Conservation (phyloP, 2,329 filamentous ascomycete species). For the Botryotinia narcissicola region DNA sequence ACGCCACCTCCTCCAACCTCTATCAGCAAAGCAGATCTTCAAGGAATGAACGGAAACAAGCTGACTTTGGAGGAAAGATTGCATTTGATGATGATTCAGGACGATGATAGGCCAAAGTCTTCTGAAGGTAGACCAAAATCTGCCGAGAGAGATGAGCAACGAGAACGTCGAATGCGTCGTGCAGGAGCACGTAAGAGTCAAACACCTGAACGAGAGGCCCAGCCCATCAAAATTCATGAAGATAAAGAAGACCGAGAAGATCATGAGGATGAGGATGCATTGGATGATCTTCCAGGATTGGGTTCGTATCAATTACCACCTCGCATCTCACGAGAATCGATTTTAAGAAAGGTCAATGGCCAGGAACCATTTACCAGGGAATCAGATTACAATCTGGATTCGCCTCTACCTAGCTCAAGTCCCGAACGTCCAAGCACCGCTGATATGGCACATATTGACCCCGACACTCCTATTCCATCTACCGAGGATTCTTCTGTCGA, state of each 20-base stretch:
- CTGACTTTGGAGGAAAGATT: constrained; percentile 86
- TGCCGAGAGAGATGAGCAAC: constrained; percentile 46
- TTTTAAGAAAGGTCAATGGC: constrained; percentile 81
- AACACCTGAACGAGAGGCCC: constrained; percentile 35
- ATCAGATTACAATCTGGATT: constrained; percentile 63
- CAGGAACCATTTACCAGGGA: constrained; percentile 52
- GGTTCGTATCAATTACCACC: constrained; percentile 65
- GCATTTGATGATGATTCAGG: constrained; percentile 83
- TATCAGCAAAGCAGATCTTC: constrained; percentile 72
- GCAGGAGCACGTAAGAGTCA: constrained; percentile 49
- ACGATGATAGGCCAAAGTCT: constrained; percentile 55
- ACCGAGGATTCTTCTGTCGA: constrained; percentile 67
- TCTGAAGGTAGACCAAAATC: constrained; percentile 15
- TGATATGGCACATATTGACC: constrained; percentile 61
- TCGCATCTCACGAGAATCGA: constrained; percentile 89
- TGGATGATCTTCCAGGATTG: constrained; percentile 59
- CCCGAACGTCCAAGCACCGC: constrained; percentile 48
- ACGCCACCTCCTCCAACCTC: constrained; percentile 67
- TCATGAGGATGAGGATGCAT: constrained; percentile 56
- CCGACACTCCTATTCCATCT: constrained; percentile 85
- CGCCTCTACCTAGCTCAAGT: constrained; percentile 57
- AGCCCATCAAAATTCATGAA: constrained; percentile 45
- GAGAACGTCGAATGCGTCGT: constrained; percentile 67
- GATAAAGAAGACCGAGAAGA: constrained; percentile 51
- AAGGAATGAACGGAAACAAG: constrained; percentile 69